A percentile compares a stretch with the other conserved stretches of the same genome.
These are phyloP conservation scores for Discostella pseudostelligera DNA, from an alignment of 108 stramenopile genomes.

Conservation along the genomic window DNA sequence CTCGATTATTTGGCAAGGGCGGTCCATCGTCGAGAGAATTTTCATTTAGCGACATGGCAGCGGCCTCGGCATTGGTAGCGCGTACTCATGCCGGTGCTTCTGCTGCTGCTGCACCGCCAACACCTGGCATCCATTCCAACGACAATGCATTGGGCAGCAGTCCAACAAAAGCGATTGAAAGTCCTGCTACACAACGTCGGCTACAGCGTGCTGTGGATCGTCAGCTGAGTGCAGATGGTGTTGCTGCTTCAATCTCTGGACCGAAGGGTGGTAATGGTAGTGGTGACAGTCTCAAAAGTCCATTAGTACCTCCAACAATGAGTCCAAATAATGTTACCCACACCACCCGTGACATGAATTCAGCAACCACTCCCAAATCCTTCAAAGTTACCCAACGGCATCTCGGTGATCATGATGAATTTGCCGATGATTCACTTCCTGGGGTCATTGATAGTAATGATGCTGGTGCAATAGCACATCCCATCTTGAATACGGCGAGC, in stretches of 20 bases:
- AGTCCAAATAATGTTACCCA: background rate
- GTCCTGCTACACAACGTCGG: slow-evolving; percentile 27
- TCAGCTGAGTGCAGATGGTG: background rate
- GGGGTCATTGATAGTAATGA: background rate
- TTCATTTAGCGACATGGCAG: background rate
- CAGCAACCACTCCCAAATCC: too few species aligned
- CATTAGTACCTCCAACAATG: background rate
- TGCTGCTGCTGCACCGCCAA: background rate
- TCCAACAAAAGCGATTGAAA: slow-evolving; percentile 4
- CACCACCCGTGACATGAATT: background rate
- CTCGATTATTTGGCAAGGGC: background rate
- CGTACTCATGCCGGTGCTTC: background rate
- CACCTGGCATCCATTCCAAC: background rate
- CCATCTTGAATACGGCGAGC: background rate
- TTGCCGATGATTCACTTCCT: background rate
- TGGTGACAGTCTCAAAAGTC: slow-evolving; percentile 1
- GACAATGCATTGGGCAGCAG: background rate
- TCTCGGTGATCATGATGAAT: too few species aligned
- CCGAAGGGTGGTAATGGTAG: background rate
- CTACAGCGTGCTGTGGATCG: slow-evolving; percentile 20
- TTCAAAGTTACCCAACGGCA: too few species aligned
- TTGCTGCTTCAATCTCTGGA: background rate
- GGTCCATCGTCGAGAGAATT: background rate
- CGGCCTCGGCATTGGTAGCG: background rate
- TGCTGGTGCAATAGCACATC: background rate